phyloP scores from a whole-genome alignment of 1,139 yeast genomes.

The Diutina sp. region DNA sequence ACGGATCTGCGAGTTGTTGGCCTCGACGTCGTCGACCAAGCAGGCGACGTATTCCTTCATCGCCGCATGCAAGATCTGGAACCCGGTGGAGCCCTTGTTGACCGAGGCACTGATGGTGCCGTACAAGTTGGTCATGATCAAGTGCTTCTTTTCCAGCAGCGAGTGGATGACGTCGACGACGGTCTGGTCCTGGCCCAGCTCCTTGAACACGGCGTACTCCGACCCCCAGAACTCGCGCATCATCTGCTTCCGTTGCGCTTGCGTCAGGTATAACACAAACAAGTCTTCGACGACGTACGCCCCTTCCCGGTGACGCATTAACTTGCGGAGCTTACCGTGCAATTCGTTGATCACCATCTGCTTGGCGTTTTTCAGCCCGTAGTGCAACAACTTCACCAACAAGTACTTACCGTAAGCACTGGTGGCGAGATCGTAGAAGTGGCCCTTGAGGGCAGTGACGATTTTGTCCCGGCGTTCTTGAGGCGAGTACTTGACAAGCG shows the following conservation, averaged over 20 bases:
- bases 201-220: constrained; percentile 86
- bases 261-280: constrained; percentile 71
- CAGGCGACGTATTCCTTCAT: constrained; percentile 80
- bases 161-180: constrained; percentile 57
- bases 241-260: constrained; percentile 81
- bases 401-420: constrained; percentile 90
- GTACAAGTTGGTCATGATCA: constrained; percentile 61
- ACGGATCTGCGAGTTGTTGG: constrained; percentile 48
- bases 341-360: constrained; percentile 67
- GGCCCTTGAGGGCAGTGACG: constrained; percentile 59
- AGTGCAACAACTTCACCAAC: constrained; percentile 78
- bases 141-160: constrained; percentile 70
- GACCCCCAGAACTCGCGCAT: constrained; percentile 95
- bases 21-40: constrained; percentile 35
- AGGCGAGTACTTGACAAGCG: constrained; percentile 75
- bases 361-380: constrained; percentile 76
- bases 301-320: constrained; percentile 96
- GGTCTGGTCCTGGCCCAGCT: constrained; percentile 50
- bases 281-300: constrained; percentile 97
- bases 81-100: constrained; percentile 92
- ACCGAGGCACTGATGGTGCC: constrained; percentile 86
- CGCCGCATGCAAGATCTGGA: constrained; percentile 92
- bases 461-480: constrained; percentile 70
- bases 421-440: constrained; percentile 73
- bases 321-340: constrained; percentile 80